A percentile compares a stretch with the other conserved stretches of the same genome.
Conservation (phyloP, 805 yeast species). For the Saccharomycopsis lassenensis region DNA sequence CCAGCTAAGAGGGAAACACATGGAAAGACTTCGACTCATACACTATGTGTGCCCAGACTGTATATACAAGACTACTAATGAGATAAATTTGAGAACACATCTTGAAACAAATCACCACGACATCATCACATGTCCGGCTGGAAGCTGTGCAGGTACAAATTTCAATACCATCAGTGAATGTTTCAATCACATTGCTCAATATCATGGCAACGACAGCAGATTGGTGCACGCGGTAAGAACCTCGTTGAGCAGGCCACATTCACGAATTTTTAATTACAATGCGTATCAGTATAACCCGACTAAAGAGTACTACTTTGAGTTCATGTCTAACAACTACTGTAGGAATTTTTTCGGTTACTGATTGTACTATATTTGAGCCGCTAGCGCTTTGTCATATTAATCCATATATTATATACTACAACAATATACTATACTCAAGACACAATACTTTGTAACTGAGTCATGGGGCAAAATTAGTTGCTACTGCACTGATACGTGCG, state of each 20-base stretch:
- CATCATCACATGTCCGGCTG: slow-evolving; percentile 6
- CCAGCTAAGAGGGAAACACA: slow-evolving; percentile 12
- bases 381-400: too few species aligned
- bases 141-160: slow-evolving; percentile 1
- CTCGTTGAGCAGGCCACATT: slow-evolving; percentile 7
- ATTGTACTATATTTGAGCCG: background rate
- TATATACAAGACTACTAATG: slow-evolving; percentile 12
- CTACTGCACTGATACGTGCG: too few species aligned
- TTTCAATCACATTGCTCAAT: slow-evolving; percentile 1
- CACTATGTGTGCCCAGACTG: slow-evolving; percentile 16
- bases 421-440: too few species aligned
- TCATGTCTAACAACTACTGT: slow-evolving; percentile 8
- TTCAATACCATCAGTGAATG: slow-evolving; percentile 10
- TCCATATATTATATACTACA: too few species aligned
- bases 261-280: slow-evolving; percentile 14
- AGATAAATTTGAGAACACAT: slow-evolving; percentile 5
- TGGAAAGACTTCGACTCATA: slow-evolving; percentile 12
- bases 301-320: slow-evolving; percentile 11
- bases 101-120: slow-evolving; percentile 14
- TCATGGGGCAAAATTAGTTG: too few species aligned
- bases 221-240: too few species aligned
- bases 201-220: slow-evolving; percentile 3
- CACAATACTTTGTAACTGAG: too few species aligned
- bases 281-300: slow-evolving; percentile 16
- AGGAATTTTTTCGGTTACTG: slow-evolving; percentile 15